Conservation (phyloP, 768 basidiomycete genomes). For the Podaxis sp. region DNA sequence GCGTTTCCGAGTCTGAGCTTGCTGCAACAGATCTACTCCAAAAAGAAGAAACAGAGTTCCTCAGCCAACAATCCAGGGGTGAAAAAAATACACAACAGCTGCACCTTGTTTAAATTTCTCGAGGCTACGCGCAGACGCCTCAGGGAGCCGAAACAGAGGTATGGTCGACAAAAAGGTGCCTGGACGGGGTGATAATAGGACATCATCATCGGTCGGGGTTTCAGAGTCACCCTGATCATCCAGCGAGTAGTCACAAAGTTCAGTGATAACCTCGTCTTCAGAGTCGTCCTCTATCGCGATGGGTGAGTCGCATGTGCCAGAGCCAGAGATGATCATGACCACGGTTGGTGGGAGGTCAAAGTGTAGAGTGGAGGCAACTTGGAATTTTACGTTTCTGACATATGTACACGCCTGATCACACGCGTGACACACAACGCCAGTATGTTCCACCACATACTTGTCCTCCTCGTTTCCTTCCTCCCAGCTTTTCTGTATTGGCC, state of each 20-base stretch:
- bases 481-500: slow-evolving; percentile 28
- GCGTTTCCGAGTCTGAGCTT: slow-evolving; percentile 18
- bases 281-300: slow-evolving; percentile 38
- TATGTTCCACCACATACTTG: neutral
- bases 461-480: slow-evolving; percentile 25
- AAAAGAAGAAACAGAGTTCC: neutral
- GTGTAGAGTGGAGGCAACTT: neutral
- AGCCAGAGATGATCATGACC: slow-evolving; percentile 18
- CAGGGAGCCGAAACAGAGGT: neutral
- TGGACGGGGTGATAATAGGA: slow-evolving; percentile 7
- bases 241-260: slow-evolving; percentile 15
- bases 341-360: neutral
- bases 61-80: neutral
- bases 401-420: too few species aligned
- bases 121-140: neutral
- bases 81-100: neutral
- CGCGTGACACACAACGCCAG: neutral
- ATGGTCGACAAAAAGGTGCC: slow-evolving; percentile 4
- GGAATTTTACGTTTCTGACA: neutral
- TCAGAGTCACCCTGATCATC: neutral
- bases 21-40: neutral
- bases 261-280: slow-evolving; percentile 33
- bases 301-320: slow-evolving; percentile 31
- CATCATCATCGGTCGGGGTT: neutral
- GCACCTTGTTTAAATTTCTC: slow-evolving; percentile 10